Percentiles rank a stretch among this genome's conserved stretches.
Conservation (phyloP, 768 basidiomycete genomes). For the Auricularia sp. region DNA sequence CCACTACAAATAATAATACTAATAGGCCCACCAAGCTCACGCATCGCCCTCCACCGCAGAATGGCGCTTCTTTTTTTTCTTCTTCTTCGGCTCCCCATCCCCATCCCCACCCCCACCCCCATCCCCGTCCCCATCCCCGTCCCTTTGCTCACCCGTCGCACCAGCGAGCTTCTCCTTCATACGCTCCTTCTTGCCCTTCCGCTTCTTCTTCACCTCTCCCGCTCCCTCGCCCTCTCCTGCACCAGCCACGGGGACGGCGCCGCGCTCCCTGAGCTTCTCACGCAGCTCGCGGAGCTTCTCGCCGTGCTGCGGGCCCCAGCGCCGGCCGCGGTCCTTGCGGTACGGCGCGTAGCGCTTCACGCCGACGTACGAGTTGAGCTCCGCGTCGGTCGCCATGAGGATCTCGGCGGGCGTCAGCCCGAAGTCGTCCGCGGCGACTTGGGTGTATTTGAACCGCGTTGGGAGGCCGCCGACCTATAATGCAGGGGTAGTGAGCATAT, state of each 20-base stretch:
- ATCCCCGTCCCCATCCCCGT: too few species aligned
- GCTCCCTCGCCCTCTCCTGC: background rate
- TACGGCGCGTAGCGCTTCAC: conserved; percentile 91
- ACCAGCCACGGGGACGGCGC: conserved; percentile 2
- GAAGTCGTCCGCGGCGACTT: conserved; percentile 50
- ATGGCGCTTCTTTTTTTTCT: too few species aligned
- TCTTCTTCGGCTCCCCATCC: too few species aligned
- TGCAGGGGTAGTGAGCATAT: background rate
- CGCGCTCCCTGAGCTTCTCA: conserved; percentile 35
- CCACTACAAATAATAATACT: too few species aligned
- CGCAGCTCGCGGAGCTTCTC: conserved; percentile 69
- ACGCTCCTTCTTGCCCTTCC: conserved; percentile 26
- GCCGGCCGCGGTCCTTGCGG: conserved; percentile 42
- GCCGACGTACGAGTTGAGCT: conserved; percentile 85
- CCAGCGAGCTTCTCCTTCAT: conserved; percentile 9
- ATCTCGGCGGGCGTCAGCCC: conserved; percentile 78
- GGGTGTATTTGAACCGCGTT: conserved; percentile 88
- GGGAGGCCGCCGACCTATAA: conserved; percentile 79
- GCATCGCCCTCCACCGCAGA: too few species aligned
- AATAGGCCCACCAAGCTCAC: too few species aligned
- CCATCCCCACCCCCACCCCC: too few species aligned
- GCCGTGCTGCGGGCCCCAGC: conserved; percentile 54
- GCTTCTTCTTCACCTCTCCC: conserved; percentile 11
- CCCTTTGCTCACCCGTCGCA: too few species aligned
- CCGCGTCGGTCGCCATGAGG: conserved; percentile 81